phyloP scores from a whole-genome alignment of 2,329 filamentous ascomycete species.

The Nannizziopsis barbatae region DNA sequence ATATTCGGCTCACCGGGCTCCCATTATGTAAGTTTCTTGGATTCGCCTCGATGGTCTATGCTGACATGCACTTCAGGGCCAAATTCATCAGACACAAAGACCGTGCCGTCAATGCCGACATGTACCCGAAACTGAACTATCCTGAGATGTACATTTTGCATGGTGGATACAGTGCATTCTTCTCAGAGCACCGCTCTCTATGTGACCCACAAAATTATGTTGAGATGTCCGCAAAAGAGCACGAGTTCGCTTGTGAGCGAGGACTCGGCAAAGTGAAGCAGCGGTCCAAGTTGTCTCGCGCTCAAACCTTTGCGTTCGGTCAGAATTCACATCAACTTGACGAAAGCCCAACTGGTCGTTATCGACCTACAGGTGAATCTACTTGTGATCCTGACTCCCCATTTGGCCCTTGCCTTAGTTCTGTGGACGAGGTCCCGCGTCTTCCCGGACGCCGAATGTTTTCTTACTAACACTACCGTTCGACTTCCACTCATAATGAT shows the following conservation, averaged over 20 bases:
- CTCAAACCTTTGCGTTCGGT: conserved; percentile 92
- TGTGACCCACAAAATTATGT: conserved; percentile 95
- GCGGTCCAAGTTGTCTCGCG: conserved; percentile 70
- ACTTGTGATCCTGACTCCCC: conserved; percentile 27
- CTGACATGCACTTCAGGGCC: conserved; percentile 41
- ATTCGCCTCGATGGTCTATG: neutral
- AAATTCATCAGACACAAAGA: conserved; percentile 85
- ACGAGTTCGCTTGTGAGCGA: conserved; percentile 84
- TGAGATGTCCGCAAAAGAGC: conserved; percentile 86
- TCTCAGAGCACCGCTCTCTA: conserved; percentile 60
- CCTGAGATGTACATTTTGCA: conserved; percentile 96
- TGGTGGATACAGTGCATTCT: conserved; percentile 92
- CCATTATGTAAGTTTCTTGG: conserved; percentile 56
- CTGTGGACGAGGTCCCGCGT: conserved; percentile 22
- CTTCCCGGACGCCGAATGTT: conserved; percentile 36
- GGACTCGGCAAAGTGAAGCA: conserved; percentile 90
- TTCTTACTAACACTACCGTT: conserved; percentile 26
- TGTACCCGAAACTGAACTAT: conserved; percentile 82
- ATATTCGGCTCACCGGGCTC: conserved; percentile 91
- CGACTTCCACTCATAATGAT: conserved; percentile 7
- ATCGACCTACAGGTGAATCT: conserved; percentile 28
- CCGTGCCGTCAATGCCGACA: conserved; percentile 70
- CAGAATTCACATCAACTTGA: conserved; percentile 53
- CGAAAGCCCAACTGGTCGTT: conserved; percentile 49
- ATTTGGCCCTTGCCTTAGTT: conserved; percentile 24